phyloP scores from a whole-genome alignment of 2,329 filamentous ascomycete species.

The Colletotrichum sp. region DNA sequence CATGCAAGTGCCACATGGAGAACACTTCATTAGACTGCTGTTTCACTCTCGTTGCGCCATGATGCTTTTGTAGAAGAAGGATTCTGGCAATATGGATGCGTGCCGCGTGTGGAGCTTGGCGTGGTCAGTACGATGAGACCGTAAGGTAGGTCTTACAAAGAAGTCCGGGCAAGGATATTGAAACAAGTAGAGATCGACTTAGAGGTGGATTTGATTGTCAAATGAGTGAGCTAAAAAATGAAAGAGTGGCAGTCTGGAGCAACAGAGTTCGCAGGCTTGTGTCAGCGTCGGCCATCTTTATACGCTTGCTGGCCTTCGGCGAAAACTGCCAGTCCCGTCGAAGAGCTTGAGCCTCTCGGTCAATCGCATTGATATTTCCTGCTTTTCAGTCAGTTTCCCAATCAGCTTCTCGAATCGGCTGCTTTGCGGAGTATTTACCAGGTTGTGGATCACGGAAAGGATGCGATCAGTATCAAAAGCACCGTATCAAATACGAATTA shows the following conservation, averaged over 20 bases:
- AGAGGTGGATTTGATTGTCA: neutral
- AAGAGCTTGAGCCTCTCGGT: neutral
- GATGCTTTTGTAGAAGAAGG: neutral
- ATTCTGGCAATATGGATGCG: neutral
- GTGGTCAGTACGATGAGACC: neutral
- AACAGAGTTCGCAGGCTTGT: neutral
- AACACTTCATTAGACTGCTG: neutral
- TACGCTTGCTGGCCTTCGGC: neutral
- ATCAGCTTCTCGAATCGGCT: neutral
- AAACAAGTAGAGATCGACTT: neutral
- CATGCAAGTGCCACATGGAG: neutral
- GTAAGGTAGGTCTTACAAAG: neutral
- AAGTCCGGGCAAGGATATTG: neutral
- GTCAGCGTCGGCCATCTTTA: neutral
- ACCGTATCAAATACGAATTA: neutral
- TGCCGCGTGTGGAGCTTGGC: neutral
- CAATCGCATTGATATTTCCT: neutral
- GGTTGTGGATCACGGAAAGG: neutral
- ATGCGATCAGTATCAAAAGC: neutral
- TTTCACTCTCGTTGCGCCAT: neutral
- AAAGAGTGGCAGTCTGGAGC: neutral
- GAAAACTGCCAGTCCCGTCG: neutral
- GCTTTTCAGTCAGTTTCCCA: rapidly evolving
- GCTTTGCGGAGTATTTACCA: neutral
- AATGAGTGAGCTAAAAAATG: neutral